Conservation (phyloP, 1,284 basidiomycete species). For the Testicularia cyperi region DNA sequence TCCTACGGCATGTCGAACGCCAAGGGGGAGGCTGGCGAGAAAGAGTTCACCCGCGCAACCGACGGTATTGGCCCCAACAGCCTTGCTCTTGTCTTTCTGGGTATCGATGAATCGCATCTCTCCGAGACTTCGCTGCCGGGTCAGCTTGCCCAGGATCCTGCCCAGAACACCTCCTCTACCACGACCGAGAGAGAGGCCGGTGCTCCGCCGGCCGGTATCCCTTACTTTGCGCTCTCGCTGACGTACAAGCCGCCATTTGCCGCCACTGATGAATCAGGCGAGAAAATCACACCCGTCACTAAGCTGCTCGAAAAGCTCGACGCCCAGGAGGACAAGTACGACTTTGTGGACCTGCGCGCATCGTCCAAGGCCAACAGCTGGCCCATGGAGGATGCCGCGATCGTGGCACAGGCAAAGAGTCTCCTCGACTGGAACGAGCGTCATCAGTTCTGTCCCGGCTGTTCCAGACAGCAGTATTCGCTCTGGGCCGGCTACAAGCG, state of each 20-base stretch:
- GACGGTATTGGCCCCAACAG: slow-evolving; percentile 37
- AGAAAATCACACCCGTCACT: slow-evolving; percentile 12
- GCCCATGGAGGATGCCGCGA: slow-evolving; percentile 38
- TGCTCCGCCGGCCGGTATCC: slow-evolving; percentile 41
- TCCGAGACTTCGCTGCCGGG: slow-evolving; percentile 22
- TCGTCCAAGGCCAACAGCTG: slow-evolving; percentile 36
- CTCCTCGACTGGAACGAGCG: slow-evolving; percentile 58
- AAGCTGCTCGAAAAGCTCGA: slow-evolving; percentile 22
- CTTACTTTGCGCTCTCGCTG: slow-evolving; percentile 56
- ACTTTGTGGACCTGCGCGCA: slow-evolving; percentile 52
- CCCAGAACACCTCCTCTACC: slow-evolving; percentile 1
- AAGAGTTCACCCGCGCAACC: slow-evolving; percentile 34
- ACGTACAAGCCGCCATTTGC: slow-evolving; percentile 29
- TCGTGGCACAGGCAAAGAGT: slow-evolving; percentile 49
- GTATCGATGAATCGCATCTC: slow-evolving; percentile 40
- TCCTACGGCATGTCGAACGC: slow-evolving; percentile 28
- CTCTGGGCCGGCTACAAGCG: slow-evolving; percentile 97
- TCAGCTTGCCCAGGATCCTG: slow-evolving; percentile 15
- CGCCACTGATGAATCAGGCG: no score
- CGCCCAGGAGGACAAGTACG: slow-evolving; percentile 19
- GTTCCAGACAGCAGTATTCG: slow-evolving; percentile 78
- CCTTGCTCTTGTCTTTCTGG: slow-evolving; percentile 51
- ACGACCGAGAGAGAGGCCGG: slow-evolving; percentile 3
- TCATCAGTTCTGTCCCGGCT: slow-evolving; percentile 79
- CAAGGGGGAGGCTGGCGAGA: not conserved